phyloP scores from a whole-genome alignment of 2,329 filamentous ascomycete genomes.

The Karstenula rhodostoma region DNA sequence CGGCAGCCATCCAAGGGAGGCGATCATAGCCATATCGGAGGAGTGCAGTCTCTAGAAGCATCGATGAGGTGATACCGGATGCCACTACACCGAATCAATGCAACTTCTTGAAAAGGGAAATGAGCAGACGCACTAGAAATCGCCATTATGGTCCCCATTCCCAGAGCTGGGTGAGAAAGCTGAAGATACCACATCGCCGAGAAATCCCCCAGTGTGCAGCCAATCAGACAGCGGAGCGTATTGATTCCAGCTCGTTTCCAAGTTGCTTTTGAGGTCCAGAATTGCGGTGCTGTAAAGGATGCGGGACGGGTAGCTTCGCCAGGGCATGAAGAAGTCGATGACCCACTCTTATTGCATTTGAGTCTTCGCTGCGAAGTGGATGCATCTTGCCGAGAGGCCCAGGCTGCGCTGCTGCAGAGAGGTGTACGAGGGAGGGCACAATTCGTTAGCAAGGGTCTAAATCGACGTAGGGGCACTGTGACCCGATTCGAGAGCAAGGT shows the following conservation, averaged over 20 bases:
- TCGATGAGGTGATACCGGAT: constrained; percentile 60
- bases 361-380: neutral
- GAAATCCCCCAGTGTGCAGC: constrained; percentile 66
- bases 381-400: neutral
- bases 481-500: neutral
- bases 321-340: neutral
- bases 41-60: constrained; percentile 62
- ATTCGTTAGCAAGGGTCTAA: neutral
- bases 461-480: neutral
- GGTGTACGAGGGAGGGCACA: neutral
- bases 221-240: constrained; percentile 63
- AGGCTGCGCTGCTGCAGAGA: neutral
- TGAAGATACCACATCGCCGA: constrained; percentile 65
- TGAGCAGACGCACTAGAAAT: constrained; percentile 51
- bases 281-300: constrained; percentile 20
- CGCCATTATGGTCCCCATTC: constrained; percentile 60
- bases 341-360: neutral
- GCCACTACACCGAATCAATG: constrained; percentile 53
- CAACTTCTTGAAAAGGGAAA: neutral
- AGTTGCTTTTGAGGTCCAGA: constrained; percentile 48
- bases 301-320: neutral
- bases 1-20: constrained; percentile 57
- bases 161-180: constrained; percentile 56
- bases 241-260: constrained; percentile 64
- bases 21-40: constrained; percentile 59